Evolutionary conservation across 805 yeast species (phyloP).

Genomic region (Yamadazyma insecticola): DNA sequence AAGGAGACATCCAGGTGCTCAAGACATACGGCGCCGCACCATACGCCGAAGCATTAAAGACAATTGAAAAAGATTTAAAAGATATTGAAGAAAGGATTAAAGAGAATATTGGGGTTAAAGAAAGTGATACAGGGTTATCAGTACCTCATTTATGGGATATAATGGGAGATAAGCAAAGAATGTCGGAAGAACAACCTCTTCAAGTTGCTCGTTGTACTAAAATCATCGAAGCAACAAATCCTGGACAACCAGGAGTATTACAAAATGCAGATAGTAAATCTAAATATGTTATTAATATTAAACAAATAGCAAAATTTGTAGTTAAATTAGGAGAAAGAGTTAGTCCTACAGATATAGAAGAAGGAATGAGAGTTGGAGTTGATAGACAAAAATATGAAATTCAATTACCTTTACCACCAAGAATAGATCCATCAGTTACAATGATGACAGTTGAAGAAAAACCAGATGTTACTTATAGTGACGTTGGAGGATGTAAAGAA

Average conservation of each 20-base stretch:
- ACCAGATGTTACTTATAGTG: slow-evolving; percentile 98
- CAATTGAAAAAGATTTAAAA: slow-evolving; percentile 81
- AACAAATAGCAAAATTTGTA: slow-evolving; percentile 95
- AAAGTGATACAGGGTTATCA: slow-evolving; percentile 96
- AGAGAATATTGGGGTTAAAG: slow-evolving; percentile 91
- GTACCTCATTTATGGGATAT: slow-evolving; percentile 98
- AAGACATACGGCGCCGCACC: slow-evolving; percentile 98
- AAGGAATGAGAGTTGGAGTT: slow-evolving; percentile 99
- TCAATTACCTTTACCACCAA: slow-evolving; percentile 94
- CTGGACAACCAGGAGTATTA: slow-evolving; percentile 26
- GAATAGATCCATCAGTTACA: slow-evolving; percentile 96
- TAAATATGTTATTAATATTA: slow-evolving; percentile 92
- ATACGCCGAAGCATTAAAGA: slow-evolving; percentile 75
- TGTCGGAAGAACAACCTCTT: slow-evolving; percentile 90
- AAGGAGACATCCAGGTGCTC: slow-evolving; percentile 95
- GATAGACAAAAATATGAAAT: slow-evolving; percentile 96
- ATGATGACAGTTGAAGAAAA: slow-evolving; percentile 99
- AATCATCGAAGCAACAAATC: slow-evolving; percentile 65
- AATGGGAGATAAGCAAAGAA: slow-evolving; percentile 89
- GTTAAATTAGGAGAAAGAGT: slow-evolving; percentile 96
- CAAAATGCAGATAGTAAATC: slow-evolving; percentile 76
- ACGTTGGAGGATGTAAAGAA: slow-evolving; percentile 98
- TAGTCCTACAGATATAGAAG: slow-evolving; percentile 97
- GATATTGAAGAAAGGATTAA: slow-evolving; percentile 82
- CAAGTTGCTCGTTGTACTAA: slow-evolving; percentile 99